Base-by-base conservation (phyloP, 345 rosid genomes). In the Leavenworthia alabamica region DNA sequence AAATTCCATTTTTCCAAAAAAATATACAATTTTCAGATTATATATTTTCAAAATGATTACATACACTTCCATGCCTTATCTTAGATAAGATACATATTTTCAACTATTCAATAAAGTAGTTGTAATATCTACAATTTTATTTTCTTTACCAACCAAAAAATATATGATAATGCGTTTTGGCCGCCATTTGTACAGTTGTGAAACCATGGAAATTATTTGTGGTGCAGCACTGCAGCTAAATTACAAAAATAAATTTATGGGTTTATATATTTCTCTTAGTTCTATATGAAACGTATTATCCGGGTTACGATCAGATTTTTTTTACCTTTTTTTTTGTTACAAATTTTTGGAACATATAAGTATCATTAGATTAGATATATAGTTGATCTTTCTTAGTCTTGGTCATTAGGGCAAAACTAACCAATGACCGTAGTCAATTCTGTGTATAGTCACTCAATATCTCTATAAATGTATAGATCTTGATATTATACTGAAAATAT, bases 211-310 rank as follows among this genome's bases (percentile, higher is more conserved):
- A 60, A 16, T 1, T 41, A 49, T 52, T 16, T 60, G 61, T 43
- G 60, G 73, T 60, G 46, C 66, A 33, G 47, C 73, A 52, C 67
- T 60, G 39, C 60, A 24, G 47, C 73, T 51, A 51, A 60, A 60
- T 33, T 59, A 60, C 61, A 51, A 43, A 51, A 11, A n/a, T 43
- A 8, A 3, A 14, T 32, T 42, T 26, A 43, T 60, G 47, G 60
- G 12, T 42, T 59, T 13, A 14, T n/a, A n/a, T n/a, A 15, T 31
- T 59, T 60, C 31, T 60, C 60, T 33, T 24, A 16, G 12, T 40
- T 58, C 28, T 58, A 11, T 16, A 49, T 57, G 9, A 24, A 27
- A 39, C 41, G 17, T 48, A 57, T 40, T 58, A 58, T 59, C 35
- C 23, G 22, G 22, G 66, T 49, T 52, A 8, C 32, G 50, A 24